Percentiles rank a stretch among this genome's conserved stretches.
These are phyloP conservation scores for Carex scoparia DNA, from an alignment of 176 grass and related monocot genomes.

Conservation along the genomic window DNA sequence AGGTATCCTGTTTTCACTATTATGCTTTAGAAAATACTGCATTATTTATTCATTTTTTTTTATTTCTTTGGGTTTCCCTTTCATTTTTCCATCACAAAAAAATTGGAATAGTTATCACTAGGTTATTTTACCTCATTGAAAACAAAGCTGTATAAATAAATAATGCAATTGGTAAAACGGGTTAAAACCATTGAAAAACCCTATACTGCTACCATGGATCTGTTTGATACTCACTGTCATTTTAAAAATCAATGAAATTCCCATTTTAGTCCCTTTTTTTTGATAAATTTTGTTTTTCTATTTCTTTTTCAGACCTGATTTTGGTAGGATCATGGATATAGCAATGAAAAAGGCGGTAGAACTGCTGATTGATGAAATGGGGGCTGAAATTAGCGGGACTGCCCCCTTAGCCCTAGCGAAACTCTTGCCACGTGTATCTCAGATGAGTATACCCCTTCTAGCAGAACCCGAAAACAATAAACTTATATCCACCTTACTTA, in stretches of 20 bases:
- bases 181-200: neutral
- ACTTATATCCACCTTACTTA: slow-evolving; percentile 55
- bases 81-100: neutral
- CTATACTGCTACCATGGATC: too few species aligned
- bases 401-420: slow-evolving; percentile 48
- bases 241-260: neutral
- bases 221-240: too few species aligned
- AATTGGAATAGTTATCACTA: neutral
- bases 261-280: neutral
- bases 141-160: neutral
- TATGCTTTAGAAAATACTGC: neutral
- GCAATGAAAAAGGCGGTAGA: slow-evolving; percentile 53
- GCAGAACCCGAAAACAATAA: slow-evolving; percentile 89
- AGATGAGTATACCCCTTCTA: slow-evolving; percentile 54
- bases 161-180: neutral
- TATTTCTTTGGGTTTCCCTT: neutral
- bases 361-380: slow-evolving; percentile 50
- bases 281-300: slow-evolving; percentile 9
- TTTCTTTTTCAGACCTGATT: slow-evolving; percentile 67
- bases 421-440: slow-evolving; percentile 70
- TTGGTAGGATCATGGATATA: slow-evolving; percentile 72
- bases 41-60: neutral
- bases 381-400: slow-evolving; percentile 26
- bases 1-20: slow-evolving; percentile 41
- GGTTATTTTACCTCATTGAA: neutral